Base-by-base conservation (phyloP, 2,329 filamentous ascomycete species). In the Aspergillus luchuensis region DNA sequence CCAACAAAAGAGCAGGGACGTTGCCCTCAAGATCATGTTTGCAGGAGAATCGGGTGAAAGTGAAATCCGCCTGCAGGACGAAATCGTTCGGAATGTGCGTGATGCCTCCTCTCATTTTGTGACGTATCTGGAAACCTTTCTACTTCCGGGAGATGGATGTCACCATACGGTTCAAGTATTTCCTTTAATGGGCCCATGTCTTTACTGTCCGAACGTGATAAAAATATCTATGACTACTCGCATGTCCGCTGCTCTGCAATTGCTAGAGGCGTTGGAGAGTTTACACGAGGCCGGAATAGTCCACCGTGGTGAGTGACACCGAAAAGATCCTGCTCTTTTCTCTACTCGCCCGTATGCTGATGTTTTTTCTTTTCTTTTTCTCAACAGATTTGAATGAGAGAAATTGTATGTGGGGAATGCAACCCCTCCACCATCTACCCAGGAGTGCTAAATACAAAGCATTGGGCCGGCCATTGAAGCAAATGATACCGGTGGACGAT, bases 391-490 rank as follows among this genome's bases (percentile, higher is more conserved):
- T 72, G 19, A 73, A 68, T 54, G 62, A 63, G 36, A 67, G 58
- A 39, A 73, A 73, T 47, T 70, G 64, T 62, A 70, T 73, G 65
- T 72, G 65, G 69, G 70, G 68, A 38, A 67, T 71, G 47, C 23
- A 41, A 60, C 62, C 67, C 59, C 58, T 71, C 21, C 57, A 67
- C 28, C 38, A 64, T 63, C 64, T 71, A 25, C 63, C 47, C 48
- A 63, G 67, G 49, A 66, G 54, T 56, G 68, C 61, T 4, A 73
- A 71, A 63, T 72, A 72, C 41, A 36, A 72, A 36, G 45, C 57
- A 59, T 64, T 72, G 8, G 67, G 68, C 45, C 63, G 69, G 36
- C 71, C 70, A 43, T 36, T 70, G 11, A 70, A 67, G 61, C 50
- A 66, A 63, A 59, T 5, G 10, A 70, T 73, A 67, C 71, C 66